These are phyloP conservation scores for Chrysanthemum lavandulifolium DNA, from an alignment of 129 eudicot species.

Conservation along the genomic window DNA sequence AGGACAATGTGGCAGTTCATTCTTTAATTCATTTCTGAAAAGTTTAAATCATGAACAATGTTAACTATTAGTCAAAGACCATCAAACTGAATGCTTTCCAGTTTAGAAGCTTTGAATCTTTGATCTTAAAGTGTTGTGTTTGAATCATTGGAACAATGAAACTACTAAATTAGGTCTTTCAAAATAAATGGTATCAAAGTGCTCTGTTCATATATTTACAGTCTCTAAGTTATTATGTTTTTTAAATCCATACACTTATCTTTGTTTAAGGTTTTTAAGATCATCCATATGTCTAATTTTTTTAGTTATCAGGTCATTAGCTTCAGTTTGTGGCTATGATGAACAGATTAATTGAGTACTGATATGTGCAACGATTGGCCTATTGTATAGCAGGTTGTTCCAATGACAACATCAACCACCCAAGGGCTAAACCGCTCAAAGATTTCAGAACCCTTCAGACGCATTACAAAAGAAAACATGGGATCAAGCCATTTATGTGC, in stretches of 20 bases:
- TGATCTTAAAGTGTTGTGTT: neutral
- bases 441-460: no score
- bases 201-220: neutral
- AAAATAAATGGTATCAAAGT: neutral
- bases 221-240: neutral
- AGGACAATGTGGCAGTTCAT: no score
- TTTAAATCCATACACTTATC: no score
- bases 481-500: no score
- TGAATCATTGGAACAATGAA: neutral
- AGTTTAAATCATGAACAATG: constrained; percentile 10
- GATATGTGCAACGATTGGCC: no score
- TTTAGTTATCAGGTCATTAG: neutral
- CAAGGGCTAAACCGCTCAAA: no score
- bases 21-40: no score
- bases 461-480: no score
- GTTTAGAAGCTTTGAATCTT: neutral
- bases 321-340: no score
- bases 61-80: neutral
- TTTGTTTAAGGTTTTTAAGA: neutral
- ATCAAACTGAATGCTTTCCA: neutral
- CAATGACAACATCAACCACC: no score
- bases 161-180: neutral
- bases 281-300: neutral
- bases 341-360: no score
- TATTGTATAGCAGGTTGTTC: no score